These are phyloP conservation scores for Lecanicillium sp. DNA, from an alignment of 2,329 filamentous ascomycete genomes.

Conservation along the genomic window DNA sequence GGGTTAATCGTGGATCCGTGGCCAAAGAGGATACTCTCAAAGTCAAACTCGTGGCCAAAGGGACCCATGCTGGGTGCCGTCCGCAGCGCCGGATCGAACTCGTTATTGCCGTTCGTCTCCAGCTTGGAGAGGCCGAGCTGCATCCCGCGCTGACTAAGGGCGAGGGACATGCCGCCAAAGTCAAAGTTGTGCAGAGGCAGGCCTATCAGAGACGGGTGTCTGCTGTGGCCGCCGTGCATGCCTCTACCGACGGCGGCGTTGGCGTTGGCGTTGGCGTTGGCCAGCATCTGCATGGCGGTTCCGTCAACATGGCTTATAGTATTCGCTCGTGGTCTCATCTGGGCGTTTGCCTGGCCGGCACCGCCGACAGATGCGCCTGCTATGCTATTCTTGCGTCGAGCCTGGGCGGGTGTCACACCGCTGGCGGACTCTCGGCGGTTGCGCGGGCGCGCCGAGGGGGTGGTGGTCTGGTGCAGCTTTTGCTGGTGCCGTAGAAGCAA, in stretches of 20 bases:
- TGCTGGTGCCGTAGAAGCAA: constrained; percentile 92
- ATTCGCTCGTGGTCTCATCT: constrained; percentile 84
- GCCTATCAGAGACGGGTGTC: constrained; percentile 69
- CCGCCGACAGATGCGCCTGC: constrained; percentile 48
- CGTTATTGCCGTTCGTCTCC: constrained; percentile 66
- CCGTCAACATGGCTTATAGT: constrained; percentile 92
- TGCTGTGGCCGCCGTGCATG: constrained; percentile 54
- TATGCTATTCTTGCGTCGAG: constrained; percentile 85
- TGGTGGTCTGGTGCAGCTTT: constrained; percentile 92
- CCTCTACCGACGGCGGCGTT: constrained; percentile 46
- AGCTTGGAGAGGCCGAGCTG: constrained; percentile 71
- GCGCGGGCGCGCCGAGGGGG: constrained; percentile 77
- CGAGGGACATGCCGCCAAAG: constrained; percentile 66
- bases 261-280: constrained; percentile 51
- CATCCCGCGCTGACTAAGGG: constrained; percentile 60
- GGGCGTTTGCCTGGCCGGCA: constrained; percentile 40
- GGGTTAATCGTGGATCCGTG: constrained; percentile 62
- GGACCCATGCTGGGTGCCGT: constrained; percentile 67
- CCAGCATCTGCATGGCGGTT: constrained; percentile 65
- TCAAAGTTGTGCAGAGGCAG: constrained; percentile 54
- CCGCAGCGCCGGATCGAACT: constrained; percentile 62
- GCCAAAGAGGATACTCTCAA: constrained; percentile 63
- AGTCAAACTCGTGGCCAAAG: constrained; percentile 62
- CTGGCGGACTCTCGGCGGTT: constrained; percentile 87
- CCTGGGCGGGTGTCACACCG: constrained; percentile 58